Evolutionary conservation across 345 rosid genomes (phyloP), one percentile per base, ranked within the genome.

Genomic region (Boechera stricta): DNA sequence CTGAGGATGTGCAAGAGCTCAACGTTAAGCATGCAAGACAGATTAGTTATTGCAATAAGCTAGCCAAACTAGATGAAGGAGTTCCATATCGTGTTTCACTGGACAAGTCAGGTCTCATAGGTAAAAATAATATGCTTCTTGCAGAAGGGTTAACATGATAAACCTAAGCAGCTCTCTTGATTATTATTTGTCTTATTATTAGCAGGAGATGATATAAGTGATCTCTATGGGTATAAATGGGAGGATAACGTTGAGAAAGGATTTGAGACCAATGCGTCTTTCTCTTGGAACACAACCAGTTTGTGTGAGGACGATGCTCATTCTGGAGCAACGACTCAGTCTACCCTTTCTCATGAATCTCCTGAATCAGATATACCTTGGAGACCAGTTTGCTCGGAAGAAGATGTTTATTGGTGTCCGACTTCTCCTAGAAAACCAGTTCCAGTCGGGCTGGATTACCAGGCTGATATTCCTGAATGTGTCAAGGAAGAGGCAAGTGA

Each of bases 381-480:
- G 77, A 82, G 72, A 61, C 78, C 81, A 55, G 76, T 75, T 76
- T 69, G 63, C 64, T 67, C 66, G 51, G 41, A 10, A 36, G 88
- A 82, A 24, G 81, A 81, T 54, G 67, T 72, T 39, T 64, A 78
- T 77, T 70, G 85, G 51, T 71, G 71, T 39, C 71, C 54, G 64
- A 4, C 45, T 39, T 79, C 88, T 41, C 78, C 86, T 18, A 80
- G 74, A 55, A 87, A 82, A 75, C 64, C 49, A 47, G 87, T 89
- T 67, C 85, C 86, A 26, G 10, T 89, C 44, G 93, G 93, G 72
- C 76, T 81, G 10, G 78, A 82, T 78, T 84, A 89, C 84, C 93
- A 89, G 59, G 93, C 80, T 56, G 69, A 65, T 71, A 73, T 89
- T 55, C 93, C 91, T 33, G 81, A 67, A 35, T 87, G 83, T 84